These are phyloP conservation scores for Nicotiana knightiana DNA, from an alignment of 257 asterid genomes.

Conservation along the genomic window DNA sequence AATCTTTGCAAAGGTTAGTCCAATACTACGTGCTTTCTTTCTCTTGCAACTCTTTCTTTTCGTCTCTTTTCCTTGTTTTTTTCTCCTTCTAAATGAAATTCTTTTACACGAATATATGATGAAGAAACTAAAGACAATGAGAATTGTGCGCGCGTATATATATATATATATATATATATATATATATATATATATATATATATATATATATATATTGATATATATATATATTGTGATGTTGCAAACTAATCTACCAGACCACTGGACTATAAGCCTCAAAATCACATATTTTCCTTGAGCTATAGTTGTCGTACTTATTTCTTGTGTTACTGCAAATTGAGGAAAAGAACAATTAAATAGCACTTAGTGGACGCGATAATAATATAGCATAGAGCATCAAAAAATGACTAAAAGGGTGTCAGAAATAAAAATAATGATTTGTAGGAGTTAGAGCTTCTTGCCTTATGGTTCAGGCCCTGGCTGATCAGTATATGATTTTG, in stretches of 20 bases:
- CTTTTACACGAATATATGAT: too few relatives aligned
- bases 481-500: neutral
- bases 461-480: neutral
- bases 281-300: too few relatives aligned
- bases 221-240: neutral
- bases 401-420: neutral
- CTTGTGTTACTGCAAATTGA: neutral
- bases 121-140: neutral
- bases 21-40: neutral
- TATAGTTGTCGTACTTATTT: neutral
- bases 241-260: neutral
- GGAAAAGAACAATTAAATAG: neutral
- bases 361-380: neutral
- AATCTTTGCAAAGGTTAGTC: constrained; percentile 57
- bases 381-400: neutral
- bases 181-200: too few relatives aligned
- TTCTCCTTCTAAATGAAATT: too few relatives aligned
- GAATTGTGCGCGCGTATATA: neutral
- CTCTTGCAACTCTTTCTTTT: too few relatives aligned
- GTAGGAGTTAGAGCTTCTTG: neutral
- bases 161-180: too few relatives aligned
- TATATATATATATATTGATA: too few relatives aligned
- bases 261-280: neutral
- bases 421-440: neutral
- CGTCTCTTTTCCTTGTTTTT: too few relatives aligned